These are phyloP conservation scores for Russula ochroleuca DNA, from an alignment of 768 basidiomycete genomes.

Conservation along the genomic window DNA sequence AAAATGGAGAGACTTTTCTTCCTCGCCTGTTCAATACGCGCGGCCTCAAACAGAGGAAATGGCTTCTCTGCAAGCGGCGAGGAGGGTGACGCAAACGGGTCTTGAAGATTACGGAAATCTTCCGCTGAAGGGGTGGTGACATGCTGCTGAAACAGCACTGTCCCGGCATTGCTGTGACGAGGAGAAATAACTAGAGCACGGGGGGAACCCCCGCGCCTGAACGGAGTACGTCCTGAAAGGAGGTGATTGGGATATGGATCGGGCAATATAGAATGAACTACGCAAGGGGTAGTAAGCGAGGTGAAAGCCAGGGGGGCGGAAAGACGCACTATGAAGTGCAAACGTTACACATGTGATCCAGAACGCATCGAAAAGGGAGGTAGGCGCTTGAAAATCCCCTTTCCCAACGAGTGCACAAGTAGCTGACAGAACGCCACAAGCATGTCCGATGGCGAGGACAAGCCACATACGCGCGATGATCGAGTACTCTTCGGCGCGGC, in stretches of 20 bases:
- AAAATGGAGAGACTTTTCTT: conserved; percentile 18
- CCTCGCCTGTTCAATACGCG: conserved; percentile 15
- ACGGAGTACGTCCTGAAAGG: background rate
- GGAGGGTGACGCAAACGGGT: conserved; percentile 20
- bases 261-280: conserved; percentile 21
- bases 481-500: conserved; percentile 10
- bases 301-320: background rate
- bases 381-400: conserved; percentile 23
- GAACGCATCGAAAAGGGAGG: conserved; percentile 22
- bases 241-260: conserved; percentile 7
- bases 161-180: conserved; percentile 10
- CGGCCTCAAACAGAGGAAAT: conserved; percentile 18
- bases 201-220: background rate
- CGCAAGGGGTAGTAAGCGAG: conserved; percentile 4
- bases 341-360: conserved; percentile 20
- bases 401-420: conserved; percentile 17
- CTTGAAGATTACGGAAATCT: conserved; percentile 21
- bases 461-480: conserved; percentile 24
- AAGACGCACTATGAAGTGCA: conserved; percentile 21
- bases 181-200: conserved; percentile 1
- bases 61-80: conserved; percentile 19
- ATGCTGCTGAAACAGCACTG: background rate
- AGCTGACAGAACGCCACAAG: conserved; percentile 16
- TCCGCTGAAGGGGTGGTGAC: conserved; percentile 6
- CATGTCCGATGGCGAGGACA: conserved; percentile 19